These are phyloP conservation scores for Fusarium torreyae DNA, from an alignment of 2,329 filamentous ascomycete species.

Conservation along the genomic window DNA sequence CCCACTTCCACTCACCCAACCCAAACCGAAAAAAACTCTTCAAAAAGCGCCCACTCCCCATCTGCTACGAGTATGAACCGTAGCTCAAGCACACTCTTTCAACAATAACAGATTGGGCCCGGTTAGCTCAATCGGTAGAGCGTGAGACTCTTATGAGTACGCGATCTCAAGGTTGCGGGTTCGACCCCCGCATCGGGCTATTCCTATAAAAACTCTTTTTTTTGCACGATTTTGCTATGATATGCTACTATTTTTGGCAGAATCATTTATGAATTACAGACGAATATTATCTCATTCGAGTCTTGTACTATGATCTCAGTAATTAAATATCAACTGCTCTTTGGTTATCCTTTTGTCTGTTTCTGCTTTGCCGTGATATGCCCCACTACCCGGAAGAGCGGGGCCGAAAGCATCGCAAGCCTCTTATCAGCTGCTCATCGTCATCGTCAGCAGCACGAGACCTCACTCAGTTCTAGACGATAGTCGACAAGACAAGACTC, in stretches of 20 bases:
- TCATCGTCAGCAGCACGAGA: not conserved
- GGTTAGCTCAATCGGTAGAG: slow-evolving; percentile 66
- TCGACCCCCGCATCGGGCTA: slow-evolving; percentile 63
- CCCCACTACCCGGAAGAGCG: slow-evolving; percentile 24
- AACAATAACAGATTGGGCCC: slow-evolving; percentile 45
- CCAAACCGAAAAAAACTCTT: not conserved
- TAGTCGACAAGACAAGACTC: not conserved
- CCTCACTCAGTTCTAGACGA: not conserved
- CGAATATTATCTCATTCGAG: not conserved
- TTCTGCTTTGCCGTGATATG: not conserved
- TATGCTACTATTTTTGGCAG: too few relatives aligned
- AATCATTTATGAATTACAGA: not conserved
- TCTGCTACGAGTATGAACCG: not conserved
- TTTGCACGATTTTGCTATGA: not conserved
- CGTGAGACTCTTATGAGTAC: slow-evolving; percentile 74
- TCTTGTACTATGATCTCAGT: too few relatives aligned
- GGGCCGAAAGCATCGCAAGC: slow-evolving; percentile 19
- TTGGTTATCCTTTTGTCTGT: not conserved
- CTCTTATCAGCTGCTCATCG: slow-evolving; percentile 22
- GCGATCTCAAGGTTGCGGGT: slow-evolving; percentile 70
- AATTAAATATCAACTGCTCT: too few relatives aligned
- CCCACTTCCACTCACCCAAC: not conserved
- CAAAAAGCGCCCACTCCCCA: not conserved
- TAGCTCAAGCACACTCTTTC: rapidly evolving
- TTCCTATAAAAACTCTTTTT: slow-evolving; percentile 27